Base-by-base conservation (phyloP, 768 basidiomycete genomes). In the Hysterangium stoloniferum region DNA sequence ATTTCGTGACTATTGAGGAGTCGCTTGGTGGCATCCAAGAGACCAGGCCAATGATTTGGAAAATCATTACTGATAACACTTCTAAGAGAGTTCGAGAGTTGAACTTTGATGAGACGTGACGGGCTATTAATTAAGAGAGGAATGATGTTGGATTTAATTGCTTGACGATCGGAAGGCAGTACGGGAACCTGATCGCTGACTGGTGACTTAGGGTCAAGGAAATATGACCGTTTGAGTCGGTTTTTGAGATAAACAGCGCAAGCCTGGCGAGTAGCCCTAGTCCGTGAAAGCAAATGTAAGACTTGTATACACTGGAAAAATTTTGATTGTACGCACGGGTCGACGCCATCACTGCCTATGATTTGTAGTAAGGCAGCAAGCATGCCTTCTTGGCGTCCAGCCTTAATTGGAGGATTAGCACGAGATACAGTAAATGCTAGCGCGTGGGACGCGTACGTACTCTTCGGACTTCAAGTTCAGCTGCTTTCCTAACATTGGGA, bases 211-310 rank as follows among this genome's bases (percentile, higher is more conserved):
- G 66, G 57, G 52, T 81, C 78, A 58, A 79, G 58, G 54, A 72
- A 63, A 62, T 91, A 94, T 17, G 74, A 74, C 4, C 73, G 71
- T 50, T 78, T 75, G 53, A 94, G 79, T 59, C 92, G 84, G 65
- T 95, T 95, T 68, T 95, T 95, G 59, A 94, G 73, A 77, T 84
- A 95, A 19, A 95, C 86, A 12, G 84, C 76, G 57, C 85, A 83
- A 0, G 91, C 84, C 59, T 92, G 88, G 34, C 89, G 86, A 49
- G 84, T 88, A 22, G 86, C 75, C 52, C 86, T 90, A 63, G 24
- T 43, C 5, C 40, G 17, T 12, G 43, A 19, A 19, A 35, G 37
- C 59, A 45, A 55, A 48, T 32, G 52, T 27, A 17, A 46, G 22
- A 8, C 24, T 49, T 1, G 20, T 33, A 35, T 13, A 4, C 17